Base-by-base conservation (phyloP, 768 basidiomycete species). In the Tulasnella sp. region DNA sequence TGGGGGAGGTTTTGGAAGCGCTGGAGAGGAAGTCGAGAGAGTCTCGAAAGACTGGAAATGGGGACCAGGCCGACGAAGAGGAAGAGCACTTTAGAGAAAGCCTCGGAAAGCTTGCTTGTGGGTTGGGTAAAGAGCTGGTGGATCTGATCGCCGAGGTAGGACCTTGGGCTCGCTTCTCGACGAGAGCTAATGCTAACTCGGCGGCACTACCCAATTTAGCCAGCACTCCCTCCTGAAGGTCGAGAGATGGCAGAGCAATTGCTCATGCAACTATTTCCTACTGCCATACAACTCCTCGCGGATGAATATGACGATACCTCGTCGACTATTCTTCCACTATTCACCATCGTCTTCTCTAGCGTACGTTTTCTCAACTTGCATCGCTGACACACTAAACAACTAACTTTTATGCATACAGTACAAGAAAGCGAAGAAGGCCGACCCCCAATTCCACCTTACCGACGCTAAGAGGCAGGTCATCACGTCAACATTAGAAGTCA, bases 221-320 rank as follows among this genome's bases (percentile, higher is more conserved):
- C 83, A 81, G 79, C 38, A 19, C 82, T 85, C 80, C 83, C 89
- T 21, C 87, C 89, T 48, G 89, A 88, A 18, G 84, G 94, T 52
- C 88, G 90, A 3, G 83, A 88, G 14, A 92, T 95, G 84, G 93
- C 94, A 0, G 88, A 88, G 12, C 85, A 85, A 38, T 86, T 94
- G 83, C 87, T 95, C 76, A 86, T 88, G 46, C 90, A 93, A 82
- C 86, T 92, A 62, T 88, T 96, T 24, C 95, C 96, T 1, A 88
- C 96, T 46, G 89, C 95, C 87, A 88, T 99, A 16, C 92, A 91
- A 21, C 96, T 98, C 87, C 88, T 99, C 86, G 92, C 92, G 12
- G 98, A 99, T 83, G 88, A 92, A 38, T 94, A 94, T 81, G 94
- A 97, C 81, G 96, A 97, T 83, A 96, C 95, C 8, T 92, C 92